Evolutionary conservation across 495 filamentous ascomycete genomes (phyloP).

Genomic region (Amorphotheca resinae): DNA sequence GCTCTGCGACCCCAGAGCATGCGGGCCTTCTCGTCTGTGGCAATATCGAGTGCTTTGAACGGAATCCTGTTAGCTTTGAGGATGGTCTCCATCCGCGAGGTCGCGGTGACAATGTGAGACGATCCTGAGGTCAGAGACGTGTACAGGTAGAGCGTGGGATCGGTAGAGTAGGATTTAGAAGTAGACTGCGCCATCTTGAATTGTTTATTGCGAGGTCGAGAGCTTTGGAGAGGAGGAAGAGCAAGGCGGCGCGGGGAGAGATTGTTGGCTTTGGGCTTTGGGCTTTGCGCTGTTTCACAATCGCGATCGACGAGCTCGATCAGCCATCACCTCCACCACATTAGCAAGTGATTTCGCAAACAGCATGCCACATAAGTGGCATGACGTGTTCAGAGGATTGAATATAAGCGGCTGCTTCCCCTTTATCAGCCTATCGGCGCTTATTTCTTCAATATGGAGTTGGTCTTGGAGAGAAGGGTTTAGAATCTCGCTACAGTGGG

Average conservation of each 20-base stretch:
- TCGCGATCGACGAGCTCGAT: slow-evolving; percentile 1
- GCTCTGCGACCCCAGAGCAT: slow-evolving; percentile 82
- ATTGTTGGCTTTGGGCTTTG: not conserved
- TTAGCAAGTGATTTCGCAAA: slow-evolving; percentile 13
- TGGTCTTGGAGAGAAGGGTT: not conserved
- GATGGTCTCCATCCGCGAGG: slow-evolving; percentile 88
- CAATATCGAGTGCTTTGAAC: slow-evolving; percentile 85
- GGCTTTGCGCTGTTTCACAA: slow-evolving; percentile 13
- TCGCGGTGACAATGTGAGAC: slow-evolving; percentile 95
- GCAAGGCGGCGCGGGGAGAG: not conserved
- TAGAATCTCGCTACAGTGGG: slow-evolving; percentile 23
- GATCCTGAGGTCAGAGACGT: slow-evolving; percentile 92
- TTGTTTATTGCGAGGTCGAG: not conserved
- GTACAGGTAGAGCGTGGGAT: slow-evolving; percentile 81
- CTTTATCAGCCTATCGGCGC: slow-evolving; percentile 2
- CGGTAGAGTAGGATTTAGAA: slow-evolving; percentile 47
- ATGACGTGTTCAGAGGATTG: not conserved
- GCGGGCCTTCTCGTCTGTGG: slow-evolving; percentile 81
- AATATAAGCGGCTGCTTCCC: not conserved
- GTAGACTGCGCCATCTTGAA: slow-evolving; percentile 18
- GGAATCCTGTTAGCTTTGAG: slow-evolving; percentile 88
- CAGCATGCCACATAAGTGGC: not conserved
- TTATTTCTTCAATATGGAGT: slow-evolving; percentile 4
- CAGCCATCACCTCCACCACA: slow-evolving; percentile 10
- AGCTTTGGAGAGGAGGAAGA: not conserved